phyloP scores from a whole-genome alignment of 2,329 filamentous ascomycete genomes.

The Remersonia thermophila region DNA sequence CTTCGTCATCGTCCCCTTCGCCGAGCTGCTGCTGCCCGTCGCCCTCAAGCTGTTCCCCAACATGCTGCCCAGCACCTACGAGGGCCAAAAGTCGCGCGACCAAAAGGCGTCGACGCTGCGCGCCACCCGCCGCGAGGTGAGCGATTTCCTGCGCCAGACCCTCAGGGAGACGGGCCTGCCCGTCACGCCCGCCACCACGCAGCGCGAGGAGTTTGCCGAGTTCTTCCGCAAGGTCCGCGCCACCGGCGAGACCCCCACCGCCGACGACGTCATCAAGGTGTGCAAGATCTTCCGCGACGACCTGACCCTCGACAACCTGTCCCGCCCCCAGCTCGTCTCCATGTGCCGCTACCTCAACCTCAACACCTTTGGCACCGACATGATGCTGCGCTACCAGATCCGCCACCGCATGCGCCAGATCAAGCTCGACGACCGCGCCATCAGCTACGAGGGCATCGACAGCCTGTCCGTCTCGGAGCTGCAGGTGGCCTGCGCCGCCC shows the following conservation, averaged over 20 bases:
- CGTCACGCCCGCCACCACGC: constrained; percentile 68
- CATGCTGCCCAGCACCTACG: constrained; percentile 91
- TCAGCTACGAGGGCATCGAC: constrained; percentile 86
- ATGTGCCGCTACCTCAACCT: constrained; percentile 99
- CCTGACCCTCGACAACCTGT: constrained; percentile 91
- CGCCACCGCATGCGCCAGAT: constrained; percentile 98
- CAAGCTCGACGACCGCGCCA: constrained; percentile 93
- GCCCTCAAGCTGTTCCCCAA: constrained; percentile 95
- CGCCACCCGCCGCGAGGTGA: constrained; percentile 85
- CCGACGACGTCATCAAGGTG: constrained; percentile 90
- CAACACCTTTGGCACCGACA: constrained; percentile 92
- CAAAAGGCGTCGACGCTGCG: constrained; percentile 72
- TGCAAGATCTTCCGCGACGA: constrained; percentile 99
- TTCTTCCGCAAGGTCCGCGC: constrained; percentile 95
- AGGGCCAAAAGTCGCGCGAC: constrained; percentile 82
- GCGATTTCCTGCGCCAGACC: constrained; percentile 75
- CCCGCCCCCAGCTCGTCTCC: constrained; percentile 84
- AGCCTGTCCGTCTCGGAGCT: constrained; percentile 87
- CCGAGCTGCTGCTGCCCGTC: constrained; percentile 80
- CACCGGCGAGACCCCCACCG: constrained; percentile 79
- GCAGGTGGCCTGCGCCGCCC: constrained; percentile 81
- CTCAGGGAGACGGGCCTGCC: constrained; percentile 88
- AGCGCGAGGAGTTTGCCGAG: constrained; percentile 85
- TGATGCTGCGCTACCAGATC: constrained; percentile 94
- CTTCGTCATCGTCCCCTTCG: constrained; percentile 93